Evolutionary conservation across 768 basidiomycete species (phyloP).

Genomic region (Calocera cornea): DNA sequence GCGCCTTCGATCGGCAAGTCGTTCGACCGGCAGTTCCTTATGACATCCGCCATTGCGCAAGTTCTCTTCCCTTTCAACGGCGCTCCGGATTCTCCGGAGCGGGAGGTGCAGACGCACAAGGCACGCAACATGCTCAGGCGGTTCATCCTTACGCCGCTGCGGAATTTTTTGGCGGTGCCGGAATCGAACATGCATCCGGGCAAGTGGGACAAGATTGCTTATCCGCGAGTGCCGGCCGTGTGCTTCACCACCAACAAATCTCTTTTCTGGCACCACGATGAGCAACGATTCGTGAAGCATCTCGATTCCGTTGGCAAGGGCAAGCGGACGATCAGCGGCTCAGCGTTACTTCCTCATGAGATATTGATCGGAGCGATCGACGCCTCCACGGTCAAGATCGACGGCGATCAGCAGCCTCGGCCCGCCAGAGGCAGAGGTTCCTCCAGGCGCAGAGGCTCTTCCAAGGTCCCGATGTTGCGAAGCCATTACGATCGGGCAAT

Average conservation of each 20-base stretch:
- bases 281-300: conserved; percentile 40
- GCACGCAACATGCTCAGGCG: conserved; percentile 47
- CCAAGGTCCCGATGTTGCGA: background rate
- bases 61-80: conserved; percentile 34
- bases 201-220: conserved; percentile 44
- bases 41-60: conserved; percentile 47
- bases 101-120: conserved; percentile 17
- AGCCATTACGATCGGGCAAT: background rate
- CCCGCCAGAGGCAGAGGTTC: background rate
- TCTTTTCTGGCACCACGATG: conserved; percentile 45
- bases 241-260: conserved; percentile 48
- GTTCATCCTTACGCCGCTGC: conserved; percentile 45
- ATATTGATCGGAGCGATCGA: conserved; percentile 33
- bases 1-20: conserved; percentile 45
- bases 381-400: background rate
- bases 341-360: conserved; percentile 52
- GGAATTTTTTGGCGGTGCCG: conserved; percentile 33
- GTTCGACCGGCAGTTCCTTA: conserved; percentile 52
- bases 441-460: background rate
- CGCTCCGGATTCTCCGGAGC: conserved; percentile 14
- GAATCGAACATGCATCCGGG: conserved; percentile 52
- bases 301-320: conserved; percentile 44
- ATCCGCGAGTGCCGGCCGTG: conserved; percentile 44
- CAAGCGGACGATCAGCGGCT: conserved; percentile 45
- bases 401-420: too few relatives aligned